A percentile compares a stretch with the other conserved stretches of the same genome.
phyloP scores from a whole-genome alignment of 2,329 filamentous ascomycete genomes.

The Basipetospora chlamydospora region DNA sequence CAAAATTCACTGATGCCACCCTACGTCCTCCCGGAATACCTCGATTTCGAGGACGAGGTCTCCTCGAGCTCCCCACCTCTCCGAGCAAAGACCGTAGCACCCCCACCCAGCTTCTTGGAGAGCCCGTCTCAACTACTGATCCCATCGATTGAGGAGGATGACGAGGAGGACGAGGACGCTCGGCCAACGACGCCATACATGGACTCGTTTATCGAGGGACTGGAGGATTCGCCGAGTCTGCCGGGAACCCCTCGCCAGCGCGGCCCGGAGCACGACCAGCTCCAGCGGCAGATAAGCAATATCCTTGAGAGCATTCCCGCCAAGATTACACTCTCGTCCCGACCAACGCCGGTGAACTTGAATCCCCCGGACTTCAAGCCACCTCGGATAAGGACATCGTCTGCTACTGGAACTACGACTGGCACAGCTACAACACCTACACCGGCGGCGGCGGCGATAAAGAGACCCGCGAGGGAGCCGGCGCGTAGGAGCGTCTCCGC shows the following conservation, averaged over 20 bases:
- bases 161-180: constrained; percentile 4
- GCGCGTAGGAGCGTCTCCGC: constrained; percentile 35
- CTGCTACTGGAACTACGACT: too few species aligned
- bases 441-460: constrained; percentile 23
- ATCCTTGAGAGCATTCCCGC: constrained; percentile 67
- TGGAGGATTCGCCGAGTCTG: constrained; percentile 24
- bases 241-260: constrained; percentile 20
- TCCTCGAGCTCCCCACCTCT: constrained; percentile 4
- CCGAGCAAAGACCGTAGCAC: constrained; percentile 4
- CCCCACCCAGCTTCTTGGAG: constrained; percentile 6
- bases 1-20: too few species aligned
- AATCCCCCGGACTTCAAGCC: constrained; percentile 44
- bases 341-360: constrained; percentile 32
- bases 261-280: constrained; percentile 41
- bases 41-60: constrained; percentile 2
- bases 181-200: constrained; percentile 3
- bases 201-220: constrained; percentile 28
- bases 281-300: constrained; percentile 67
- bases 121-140: constrained; percentile 1
- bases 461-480: constrained; percentile 26
- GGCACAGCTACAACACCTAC: too few species aligned
- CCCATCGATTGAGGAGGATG: constrained; percentile 4
- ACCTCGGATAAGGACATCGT: constrained; percentile 30
- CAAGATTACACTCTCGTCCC: constrained; percentile 57
- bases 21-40: neutral